Evolutionary conservation across 352 stramenopile species (phyloP), one percentile per base, ranked within the genome.

Genomic region (Globisporangium middletonii): DNA sequence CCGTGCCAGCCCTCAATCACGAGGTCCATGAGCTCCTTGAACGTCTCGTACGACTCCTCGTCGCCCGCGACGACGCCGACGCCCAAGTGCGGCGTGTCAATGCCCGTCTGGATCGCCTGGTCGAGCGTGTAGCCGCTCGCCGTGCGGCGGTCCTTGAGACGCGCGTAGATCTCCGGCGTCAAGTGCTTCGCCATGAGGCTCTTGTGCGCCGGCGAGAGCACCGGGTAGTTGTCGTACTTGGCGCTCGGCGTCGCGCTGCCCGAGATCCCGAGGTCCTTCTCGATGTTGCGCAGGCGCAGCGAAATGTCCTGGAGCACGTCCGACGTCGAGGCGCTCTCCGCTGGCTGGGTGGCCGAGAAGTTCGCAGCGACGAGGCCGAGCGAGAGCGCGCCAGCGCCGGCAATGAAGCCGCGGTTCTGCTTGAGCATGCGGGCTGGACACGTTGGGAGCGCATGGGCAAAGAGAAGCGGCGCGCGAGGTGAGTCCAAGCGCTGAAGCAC

Each of bases 161-260:
- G 74, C 28, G 84, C 72, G 63, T 94, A 96, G 28, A 95, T 57
- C 62, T 92, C 81, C 53, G 78, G 76, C 26, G 68, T 92, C 57
- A 95, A 62, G 57, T 88, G 63, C 62, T 94, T 92, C n/a, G 83
- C 80, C 84, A 96, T 94, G 33, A 95, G 65, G 37, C 79, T 92
- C 50, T 74, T 81, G 72, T 96, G 87, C 64, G 92, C 90, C 18
- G 78, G 65, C 3, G 79, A 92, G 48, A 96, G 91, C 15, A 79
- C 70, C 1, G 87, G 87, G 53, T 77, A 89, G 58, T 88, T 88
- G 68, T 86, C 73, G 64, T 95, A 87, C 55, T 60, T 60, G 55
- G 55, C 41, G 19, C 33, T 53, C 4, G 45, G 0, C 2, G 45
- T 30, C 33, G 45, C 35, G 33, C 47, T 33, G 27, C 55, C 55